Conservation (phyloP, 2,329 filamentous ascomycete genomes). For the Ophiostoma populinum region DNA sequence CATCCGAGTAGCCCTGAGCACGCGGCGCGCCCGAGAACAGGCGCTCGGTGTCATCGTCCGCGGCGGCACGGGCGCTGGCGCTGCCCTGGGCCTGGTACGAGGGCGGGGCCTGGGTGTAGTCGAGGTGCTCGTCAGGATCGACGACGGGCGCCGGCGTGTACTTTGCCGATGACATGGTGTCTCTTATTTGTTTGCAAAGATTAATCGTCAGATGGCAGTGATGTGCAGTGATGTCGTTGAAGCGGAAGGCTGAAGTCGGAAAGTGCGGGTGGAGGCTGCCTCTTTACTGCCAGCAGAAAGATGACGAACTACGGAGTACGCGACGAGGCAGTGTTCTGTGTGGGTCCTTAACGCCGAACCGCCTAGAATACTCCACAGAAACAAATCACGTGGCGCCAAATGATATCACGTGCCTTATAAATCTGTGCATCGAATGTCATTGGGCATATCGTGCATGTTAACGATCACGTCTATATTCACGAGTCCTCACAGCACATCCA, state of each 20-base stretch:
- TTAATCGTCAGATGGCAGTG: not conserved
- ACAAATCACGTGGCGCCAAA: too few species aligned
- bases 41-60: conserved; percentile 32
- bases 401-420: too few species aligned
- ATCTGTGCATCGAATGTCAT: too few species aligned
- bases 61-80: conserved; percentile 36
- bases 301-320: too few species aligned
- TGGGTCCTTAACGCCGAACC: too few species aligned
- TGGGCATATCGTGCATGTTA: too few species aligned
- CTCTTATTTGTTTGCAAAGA: not conserved
- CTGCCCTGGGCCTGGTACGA: conserved; percentile 43
- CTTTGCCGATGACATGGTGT: conserved; percentile 41
- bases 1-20: conserved; percentile 41
- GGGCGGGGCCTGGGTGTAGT: conserved; percentile 63
- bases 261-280: too few species aligned
- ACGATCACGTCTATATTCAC: too few species aligned
- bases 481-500: too few species aligned
- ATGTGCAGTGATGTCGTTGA: not conserved
- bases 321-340: too few species aligned
- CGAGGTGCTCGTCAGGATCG: conserved; percentile 56
- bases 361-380: too few species aligned
- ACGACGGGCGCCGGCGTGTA: conserved; percentile 72
- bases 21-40: conserved; percentile 53
- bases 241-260: not conserved
- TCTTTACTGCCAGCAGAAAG: too few species aligned